Evolutionary conservation across 257 asterid genomes (phyloP).

Genomic region (Gynochthodes officinalis): DNA sequence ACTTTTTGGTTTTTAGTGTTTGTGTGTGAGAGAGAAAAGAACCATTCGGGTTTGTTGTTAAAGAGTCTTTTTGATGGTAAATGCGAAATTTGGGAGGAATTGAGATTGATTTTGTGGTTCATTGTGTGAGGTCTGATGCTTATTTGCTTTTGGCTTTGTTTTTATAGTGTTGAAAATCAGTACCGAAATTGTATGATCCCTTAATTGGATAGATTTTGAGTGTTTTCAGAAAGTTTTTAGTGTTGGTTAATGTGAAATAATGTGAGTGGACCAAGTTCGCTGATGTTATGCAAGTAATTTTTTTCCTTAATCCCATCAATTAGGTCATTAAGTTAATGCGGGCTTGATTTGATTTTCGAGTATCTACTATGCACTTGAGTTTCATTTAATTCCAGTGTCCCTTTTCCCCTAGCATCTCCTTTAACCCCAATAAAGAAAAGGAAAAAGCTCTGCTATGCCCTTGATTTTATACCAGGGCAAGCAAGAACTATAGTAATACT

Average conservation of each 20-base stretch:
- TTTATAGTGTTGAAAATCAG: neutral
- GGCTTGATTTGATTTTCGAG: neutral
- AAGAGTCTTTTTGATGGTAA: slow-evolving; percentile 2
- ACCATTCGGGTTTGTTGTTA: neutral
- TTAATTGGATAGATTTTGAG: neutral
- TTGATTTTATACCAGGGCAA: too few species aligned
- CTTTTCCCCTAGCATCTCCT: neutral
- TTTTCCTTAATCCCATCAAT: neutral
- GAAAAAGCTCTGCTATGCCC: neutral
- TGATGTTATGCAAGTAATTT: neutral
- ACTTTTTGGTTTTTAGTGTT: neutral
- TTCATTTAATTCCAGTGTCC: neutral
- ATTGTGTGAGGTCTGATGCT: neutral
- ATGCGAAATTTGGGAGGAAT: neutral
- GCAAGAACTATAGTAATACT: neutral
- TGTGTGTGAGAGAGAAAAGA: neutral
- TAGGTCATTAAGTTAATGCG: neutral
- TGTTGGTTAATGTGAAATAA: neutral
- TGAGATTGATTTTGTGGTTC: neutral
- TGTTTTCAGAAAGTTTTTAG: neutral
- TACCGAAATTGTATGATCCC: neutral
- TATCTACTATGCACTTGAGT: neutral
- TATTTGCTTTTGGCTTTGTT: neutral
- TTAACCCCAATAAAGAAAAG: neutral
- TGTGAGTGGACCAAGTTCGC: neutral